Evolutionary conservation across 2,329 filamentous ascomycete species (phyloP).

Genomic region (Eurotiales sp.): DNA sequence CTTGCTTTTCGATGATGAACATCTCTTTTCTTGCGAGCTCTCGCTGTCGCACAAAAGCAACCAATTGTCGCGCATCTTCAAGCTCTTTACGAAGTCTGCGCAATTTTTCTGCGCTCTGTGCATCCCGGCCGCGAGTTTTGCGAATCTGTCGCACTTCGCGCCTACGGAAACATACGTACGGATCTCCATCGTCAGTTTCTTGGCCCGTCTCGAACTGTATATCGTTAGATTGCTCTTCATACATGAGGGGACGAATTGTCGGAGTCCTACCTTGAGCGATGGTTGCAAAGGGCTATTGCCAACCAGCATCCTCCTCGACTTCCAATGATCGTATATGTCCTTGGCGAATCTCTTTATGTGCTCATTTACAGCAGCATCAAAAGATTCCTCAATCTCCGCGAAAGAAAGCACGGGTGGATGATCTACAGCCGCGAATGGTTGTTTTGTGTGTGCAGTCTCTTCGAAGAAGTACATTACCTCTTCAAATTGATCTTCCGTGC

Average conservation of each 20-base stretch:
- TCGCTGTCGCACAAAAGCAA: constrained; percentile 72
- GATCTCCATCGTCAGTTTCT: constrained; percentile 92
- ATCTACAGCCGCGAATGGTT: constrained; percentile 86
- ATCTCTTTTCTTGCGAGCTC: constrained; percentile 76
- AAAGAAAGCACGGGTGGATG: constrained; percentile 74
- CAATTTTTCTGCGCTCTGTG: constrained; percentile 89
- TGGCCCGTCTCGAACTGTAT: constrained; percentile 77
- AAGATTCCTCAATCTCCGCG: constrained; percentile 69
- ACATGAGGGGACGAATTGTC: neutral
- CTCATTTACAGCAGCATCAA: constrained; percentile 56
- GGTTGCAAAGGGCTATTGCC: constrained; percentile 73
- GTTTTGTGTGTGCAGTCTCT: constrained; percentile 74
- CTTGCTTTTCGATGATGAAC: constrained; percentile 66
- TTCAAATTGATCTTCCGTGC: constrained; percentile 90
- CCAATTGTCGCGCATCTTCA: constrained; percentile 78
- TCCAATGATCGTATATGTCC: constrained; percentile 89
- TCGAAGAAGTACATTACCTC: constrained; percentile 94
- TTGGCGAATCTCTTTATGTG: constrained; percentile 61
- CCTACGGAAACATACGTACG: constrained; percentile 95
- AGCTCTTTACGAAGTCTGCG: constrained; percentile 87
- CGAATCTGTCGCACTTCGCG: constrained; percentile 90
- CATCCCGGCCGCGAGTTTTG: constrained; percentile 90
- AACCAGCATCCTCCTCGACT: constrained; percentile 60
- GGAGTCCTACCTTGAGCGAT: constrained; percentile 61
- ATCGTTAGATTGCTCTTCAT: neutral